Evolutionary conservation across 331 rosid genomes (phyloP), one percentile per base, ranked within the genome.

Genomic region (Arachis monticola): DNA sequence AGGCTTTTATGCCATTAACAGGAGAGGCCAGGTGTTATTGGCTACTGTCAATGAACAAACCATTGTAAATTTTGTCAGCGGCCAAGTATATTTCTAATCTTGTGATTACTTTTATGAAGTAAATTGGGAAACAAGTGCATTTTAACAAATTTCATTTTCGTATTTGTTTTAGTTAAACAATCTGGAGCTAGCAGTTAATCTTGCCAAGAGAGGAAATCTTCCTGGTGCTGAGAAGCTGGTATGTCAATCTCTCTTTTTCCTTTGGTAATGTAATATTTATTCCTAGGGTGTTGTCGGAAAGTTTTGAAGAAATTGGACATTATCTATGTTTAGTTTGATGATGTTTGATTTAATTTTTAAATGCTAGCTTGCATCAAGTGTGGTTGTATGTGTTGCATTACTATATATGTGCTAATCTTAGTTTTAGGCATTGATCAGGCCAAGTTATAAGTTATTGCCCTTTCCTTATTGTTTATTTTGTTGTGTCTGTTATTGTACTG

Each of bases 161-260:
- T 70, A 65, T 22, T 53, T 56, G 30, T 75, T 52, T 4, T 90
- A 95, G 99, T 85, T 95, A 82, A 95, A 90, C 86, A 95, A 95
- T 87, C 84, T 92, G 87, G 99, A 95, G 91, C 97, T 95, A 52
- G 99, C 99, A 30, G 99, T 95, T 75, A 95, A 86, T 84, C 98
- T 95, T 17, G 99, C 99, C 70, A 92, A 95, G 82, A 85, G 99
- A 86, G 99, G 99, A 85, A 92, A 95, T 64, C 97, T 95, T 80
- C 99, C 99, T 44, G 99, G 99, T 69, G 99, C 99, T n/a, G 99
- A 95, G 86, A 88, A 95, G 84, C 87, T 95, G 91, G 99, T 90
- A 83, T 69, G 87, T 77, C 62, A 27, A 45, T 55, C 69, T 52
- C 59, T 3, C 69, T 52, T 62, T 7, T 53, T 53, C 51, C 32